Percentiles rank a stretch among this genome's conserved stretches.
phyloP scores from a whole-genome alignment of 148 eudicot genomes.

The Pouteria glomerata region DNA sequence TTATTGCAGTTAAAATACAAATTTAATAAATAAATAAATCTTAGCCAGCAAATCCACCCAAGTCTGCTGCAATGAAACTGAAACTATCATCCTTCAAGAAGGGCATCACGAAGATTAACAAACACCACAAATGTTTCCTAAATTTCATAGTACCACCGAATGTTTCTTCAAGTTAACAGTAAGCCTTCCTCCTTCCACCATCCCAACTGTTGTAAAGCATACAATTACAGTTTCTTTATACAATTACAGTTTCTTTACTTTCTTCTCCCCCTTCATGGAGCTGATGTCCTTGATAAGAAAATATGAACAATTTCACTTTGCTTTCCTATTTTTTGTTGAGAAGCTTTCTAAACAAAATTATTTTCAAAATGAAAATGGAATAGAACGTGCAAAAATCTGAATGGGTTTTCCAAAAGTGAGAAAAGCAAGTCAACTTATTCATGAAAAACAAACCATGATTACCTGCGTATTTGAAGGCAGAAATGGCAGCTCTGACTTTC shows the following conservation, averaged over 20 bases:
- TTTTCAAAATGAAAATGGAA: background rate
- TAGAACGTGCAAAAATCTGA: background rate
- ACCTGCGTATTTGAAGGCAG: constrained; percentile 89
- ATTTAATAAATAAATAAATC: no score
- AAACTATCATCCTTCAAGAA: background rate
- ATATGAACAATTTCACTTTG: background rate
- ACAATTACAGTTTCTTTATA: background rate
- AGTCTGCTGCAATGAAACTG: no score
- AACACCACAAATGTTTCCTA: background rate
- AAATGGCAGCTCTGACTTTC: constrained; percentile 89
- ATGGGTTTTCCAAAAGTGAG: background rate
- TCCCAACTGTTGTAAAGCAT: background rate
- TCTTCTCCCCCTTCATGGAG: background rate
- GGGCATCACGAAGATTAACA: background rate
- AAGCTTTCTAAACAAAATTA: background rate
- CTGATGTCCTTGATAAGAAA: constrained; percentile 2
- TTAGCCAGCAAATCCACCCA: no score
- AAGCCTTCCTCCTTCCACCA: background rate
- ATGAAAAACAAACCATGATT: background rate
- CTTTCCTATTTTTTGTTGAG: background rate
- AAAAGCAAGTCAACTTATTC: background rate
- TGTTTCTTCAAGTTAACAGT: background rate
- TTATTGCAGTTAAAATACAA: no score
- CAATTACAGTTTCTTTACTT: no score
- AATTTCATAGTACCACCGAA: background rate